These are phyloP conservation scores for Wickerhamiella slavikovae DNA, from an alignment of 805 yeast species.

Conservation along the genomic window DNA sequence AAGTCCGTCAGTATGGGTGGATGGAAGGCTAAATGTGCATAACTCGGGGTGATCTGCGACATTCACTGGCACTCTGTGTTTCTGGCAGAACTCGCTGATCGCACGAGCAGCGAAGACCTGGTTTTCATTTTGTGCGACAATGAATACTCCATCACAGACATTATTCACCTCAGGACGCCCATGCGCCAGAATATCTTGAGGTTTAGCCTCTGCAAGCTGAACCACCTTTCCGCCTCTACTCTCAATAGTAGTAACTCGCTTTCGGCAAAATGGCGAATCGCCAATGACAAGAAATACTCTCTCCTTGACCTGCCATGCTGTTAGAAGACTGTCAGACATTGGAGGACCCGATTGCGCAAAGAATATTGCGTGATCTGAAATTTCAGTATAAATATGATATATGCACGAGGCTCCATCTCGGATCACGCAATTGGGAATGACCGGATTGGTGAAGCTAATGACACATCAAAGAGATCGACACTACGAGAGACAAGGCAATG, in stretches of 20 bases:
- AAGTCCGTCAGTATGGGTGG: conserved; percentile 49
- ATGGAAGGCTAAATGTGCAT: conserved; percentile 57
- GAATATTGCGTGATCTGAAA: neutral
- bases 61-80: conserved; percentile 62
- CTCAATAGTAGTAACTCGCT: conserved; percentile 6
- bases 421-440: no score
- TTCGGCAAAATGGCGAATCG: conserved; percentile 3
- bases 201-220: conserved; percentile 3
- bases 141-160: conserved; percentile 61
- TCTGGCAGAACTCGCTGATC: conserved; percentile 32
- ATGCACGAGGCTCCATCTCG: neutral
- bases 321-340: neutral
- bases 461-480: no score
- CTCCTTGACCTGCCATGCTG: conserved; percentile 1
- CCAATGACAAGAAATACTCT: conserved; percentile 1
- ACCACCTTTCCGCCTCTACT: conserved; percentile 7
- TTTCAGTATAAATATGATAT: neutral
- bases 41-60: conserved; percentile 51
- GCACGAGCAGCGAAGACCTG: conserved; percentile 15
- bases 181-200: conserved; percentile 26
- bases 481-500: no score
- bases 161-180: conserved; percentile 45
- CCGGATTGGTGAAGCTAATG: no score
- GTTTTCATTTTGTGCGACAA: conserved; percentile 15
- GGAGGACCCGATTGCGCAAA: neutral